Conservation (phyloP, 2,329 filamentous ascomycete genomes). For the Diplocarpon rosae region DNA sequence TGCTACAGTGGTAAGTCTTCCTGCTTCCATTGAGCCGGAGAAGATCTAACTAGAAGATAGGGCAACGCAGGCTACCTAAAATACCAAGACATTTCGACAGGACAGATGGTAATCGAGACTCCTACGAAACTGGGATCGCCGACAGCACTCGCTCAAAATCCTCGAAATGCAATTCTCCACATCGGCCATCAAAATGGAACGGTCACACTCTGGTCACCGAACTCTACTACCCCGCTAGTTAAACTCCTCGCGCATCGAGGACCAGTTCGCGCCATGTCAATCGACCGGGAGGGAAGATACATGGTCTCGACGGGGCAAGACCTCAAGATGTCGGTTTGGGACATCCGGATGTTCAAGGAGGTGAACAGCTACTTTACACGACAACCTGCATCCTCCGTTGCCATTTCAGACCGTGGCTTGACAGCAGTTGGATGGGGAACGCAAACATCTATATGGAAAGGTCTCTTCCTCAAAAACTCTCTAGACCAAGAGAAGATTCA, state of each 20-base stretch:
- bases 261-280: constrained; percentile 72
- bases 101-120: constrained; percentile 75
- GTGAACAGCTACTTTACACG: constrained; percentile 81
- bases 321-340: constrained; percentile 87
- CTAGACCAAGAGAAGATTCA: constrained; percentile 68
- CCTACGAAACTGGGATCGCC: constrained; percentile 77
- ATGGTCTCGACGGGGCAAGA: constrained; percentile 94
- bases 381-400: constrained; percentile 69
- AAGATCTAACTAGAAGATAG: constrained; percentile 28
- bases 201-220: constrained; percentile 93
- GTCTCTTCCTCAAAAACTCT: constrained; percentile 66
- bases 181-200: constrained; percentile 91
- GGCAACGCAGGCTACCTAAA: constrained; percentile 76
- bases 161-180: constrained; percentile 83
- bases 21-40: not conserved
- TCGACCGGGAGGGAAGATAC: constrained; percentile 85
- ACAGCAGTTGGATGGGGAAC: constrained; percentile 90
- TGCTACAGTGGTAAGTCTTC: constrained; percentile 59
- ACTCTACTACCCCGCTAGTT: constrained; percentile 73
- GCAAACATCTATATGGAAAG: constrained; percentile 80
- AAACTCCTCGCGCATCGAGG: constrained; percentile 85
- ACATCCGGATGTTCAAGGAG: constrained; percentile 87
- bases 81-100: constrained; percentile 92
- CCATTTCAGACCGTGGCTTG: constrained; percentile 80
- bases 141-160: constrained; percentile 76